Conservation (phyloP, 108 stramenopile genomes). For the Conticribra guillardii region DNA sequence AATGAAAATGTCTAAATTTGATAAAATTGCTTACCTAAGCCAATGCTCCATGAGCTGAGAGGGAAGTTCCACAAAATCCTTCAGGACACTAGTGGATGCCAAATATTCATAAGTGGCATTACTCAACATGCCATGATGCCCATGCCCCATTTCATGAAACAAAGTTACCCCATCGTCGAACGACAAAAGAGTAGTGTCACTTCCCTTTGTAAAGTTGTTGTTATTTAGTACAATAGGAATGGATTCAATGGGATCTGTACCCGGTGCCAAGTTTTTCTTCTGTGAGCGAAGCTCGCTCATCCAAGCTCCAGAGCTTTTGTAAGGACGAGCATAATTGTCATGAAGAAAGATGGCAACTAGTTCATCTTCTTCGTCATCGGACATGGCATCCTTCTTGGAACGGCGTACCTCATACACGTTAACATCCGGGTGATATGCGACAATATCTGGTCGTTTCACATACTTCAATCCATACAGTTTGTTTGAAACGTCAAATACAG, state of each 20-base stretch:
- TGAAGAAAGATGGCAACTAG: constrained; percentile 76
- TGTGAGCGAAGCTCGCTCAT: constrained; percentile 85
- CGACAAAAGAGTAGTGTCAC: constrained; percentile 57
- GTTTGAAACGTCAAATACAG: constrained; percentile 72
- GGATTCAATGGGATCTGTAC: constrained; percentile 49
- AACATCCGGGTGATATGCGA: constrained; percentile 75
- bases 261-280: constrained; percentile 63
- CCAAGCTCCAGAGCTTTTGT: constrained; percentile 79
- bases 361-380: constrained; percentile 42
- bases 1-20: too few relatives aligned
- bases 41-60: constrained; percentile 87
- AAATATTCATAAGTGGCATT: constrained; percentile 72
- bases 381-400: too few relatives aligned
- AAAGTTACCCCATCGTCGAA: constrained; percentile 68
- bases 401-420: constrained; percentile 75
- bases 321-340: constrained; percentile 74
- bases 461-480: constrained; percentile 79
- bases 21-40: constrained; percentile 34
- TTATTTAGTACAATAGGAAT: constrained; percentile 82
- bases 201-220: constrained; percentile 83
- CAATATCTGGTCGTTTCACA: constrained; percentile 54
- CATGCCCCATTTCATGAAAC: constrained; percentile 74
- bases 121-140: constrained; percentile 76
- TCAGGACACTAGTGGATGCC: constrained; percentile 71
- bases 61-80: constrained; percentile 80